Percentiles rank a stretch among this genome's conserved stretches.
phyloP scores from a whole-genome alignment of 2,329 filamentous ascomycete species.

The Sporothrix schenckii region DNA sequence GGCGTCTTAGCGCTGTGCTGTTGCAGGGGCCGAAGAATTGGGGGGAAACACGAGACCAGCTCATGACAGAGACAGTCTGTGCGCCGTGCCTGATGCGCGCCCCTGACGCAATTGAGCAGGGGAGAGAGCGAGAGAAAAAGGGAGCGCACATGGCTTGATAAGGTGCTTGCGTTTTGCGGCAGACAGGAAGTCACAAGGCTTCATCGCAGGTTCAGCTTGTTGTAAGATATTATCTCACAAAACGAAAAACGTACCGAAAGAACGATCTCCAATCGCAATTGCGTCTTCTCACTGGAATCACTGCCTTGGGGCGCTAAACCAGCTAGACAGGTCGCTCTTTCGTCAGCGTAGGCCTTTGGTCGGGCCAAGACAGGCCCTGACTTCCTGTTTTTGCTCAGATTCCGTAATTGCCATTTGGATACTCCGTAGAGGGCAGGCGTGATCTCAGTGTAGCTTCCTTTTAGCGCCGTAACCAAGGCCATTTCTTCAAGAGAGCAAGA shows the following conservation, averaged over 20 bases:
- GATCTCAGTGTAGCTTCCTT: conserved; percentile 15
- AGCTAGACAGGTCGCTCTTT: neutral
- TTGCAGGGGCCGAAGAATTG: neutral
- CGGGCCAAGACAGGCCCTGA: neutral
- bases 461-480: conserved; percentile 22
- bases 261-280: neutral
- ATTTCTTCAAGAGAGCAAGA: neutral
- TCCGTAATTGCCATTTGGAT: neutral
- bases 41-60: conserved; percentile 11
- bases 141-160: neutral
- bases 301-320: conserved; percentile 13
- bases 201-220: conserved; percentile 2
- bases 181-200: conserved; percentile 1
- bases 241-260: neutral
- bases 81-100: conserved; percentile 1
- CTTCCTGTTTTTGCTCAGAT: conserved; percentile 6
- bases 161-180: conserved; percentile 9
- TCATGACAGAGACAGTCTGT: neutral
- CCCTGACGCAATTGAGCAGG: neutral
- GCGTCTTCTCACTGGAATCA: conserved; percentile 11
- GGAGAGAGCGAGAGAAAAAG: neutral
- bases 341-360: neutral
- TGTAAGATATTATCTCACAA: too few relatives aligned
- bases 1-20: conserved; percentile 11
- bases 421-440: neutral